Evolutionary conservation across 805 yeast species (phyloP).

Genomic region (Metschnikowia lachancei): DNA sequence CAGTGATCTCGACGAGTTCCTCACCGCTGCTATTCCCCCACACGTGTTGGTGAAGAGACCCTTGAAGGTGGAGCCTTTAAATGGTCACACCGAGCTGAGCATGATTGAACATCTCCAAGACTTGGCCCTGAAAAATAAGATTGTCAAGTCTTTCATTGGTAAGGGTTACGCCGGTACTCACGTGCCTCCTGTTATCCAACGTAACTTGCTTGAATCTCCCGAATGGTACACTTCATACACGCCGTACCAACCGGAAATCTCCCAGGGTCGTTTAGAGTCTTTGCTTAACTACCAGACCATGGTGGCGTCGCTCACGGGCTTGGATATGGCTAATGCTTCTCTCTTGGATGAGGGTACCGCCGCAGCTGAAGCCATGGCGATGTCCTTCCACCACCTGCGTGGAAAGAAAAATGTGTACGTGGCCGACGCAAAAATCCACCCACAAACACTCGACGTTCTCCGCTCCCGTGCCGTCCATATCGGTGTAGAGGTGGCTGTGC

Average conservation of each 20-base stretch:
- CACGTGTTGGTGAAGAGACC: conserved; percentile 69
- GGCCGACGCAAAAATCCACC: conserved; percentile 74
- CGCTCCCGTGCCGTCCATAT: conserved; percentile 75
- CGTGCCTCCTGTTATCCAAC: conserved; percentile 87
- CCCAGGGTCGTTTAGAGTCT: conserved; percentile 93
- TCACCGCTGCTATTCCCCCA: conserved; percentile 71
- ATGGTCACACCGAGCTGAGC: conserved; percentile 80
- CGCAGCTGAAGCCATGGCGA: conserved; percentile 93
- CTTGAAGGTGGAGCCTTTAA: conserved; percentile 60
- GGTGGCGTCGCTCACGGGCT: conserved; percentile 84
- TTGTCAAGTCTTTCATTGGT: conserved; percentile 78
- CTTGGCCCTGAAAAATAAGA: conserved; percentile 73
- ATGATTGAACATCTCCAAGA: conserved; percentile 65
- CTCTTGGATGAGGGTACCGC: conserved; percentile 95
- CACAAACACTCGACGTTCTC: conserved; percentile 81
- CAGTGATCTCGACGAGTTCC: conserved; percentile 65
- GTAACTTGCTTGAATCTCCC: conserved; percentile 89
- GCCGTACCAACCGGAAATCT: conserved; percentile 97
- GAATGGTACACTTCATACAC: conserved; percentile 99
- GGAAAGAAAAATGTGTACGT: conserved; percentile 68
- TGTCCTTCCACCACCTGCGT: conserved; percentile 64
- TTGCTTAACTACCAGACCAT: conserved; percentile 91
- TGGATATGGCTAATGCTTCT: conserved; percentile 94
- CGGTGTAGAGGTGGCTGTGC: conserved; percentile 57
- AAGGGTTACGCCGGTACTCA: conserved; percentile 91